A percentile compares a stretch with the other conserved stretches of the same genome.
Evolutionary conservation across 2,329 filamentous ascomycete species (phyloP).

Genomic region (Colletotrichum caudatum): DNA sequence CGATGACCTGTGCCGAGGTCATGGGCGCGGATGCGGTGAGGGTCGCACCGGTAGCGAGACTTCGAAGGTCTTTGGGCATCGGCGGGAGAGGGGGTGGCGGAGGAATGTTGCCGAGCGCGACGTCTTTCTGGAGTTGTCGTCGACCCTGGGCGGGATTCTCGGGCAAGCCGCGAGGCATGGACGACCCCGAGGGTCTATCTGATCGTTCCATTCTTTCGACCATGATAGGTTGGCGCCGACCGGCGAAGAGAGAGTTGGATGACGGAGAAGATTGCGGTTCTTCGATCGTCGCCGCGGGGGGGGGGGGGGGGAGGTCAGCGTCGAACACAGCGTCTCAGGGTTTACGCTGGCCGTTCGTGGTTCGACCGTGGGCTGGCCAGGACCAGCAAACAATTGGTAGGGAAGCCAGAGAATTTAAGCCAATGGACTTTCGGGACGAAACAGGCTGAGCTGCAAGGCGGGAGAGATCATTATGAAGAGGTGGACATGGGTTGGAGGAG

Average conservation of each 20-base stretch:
- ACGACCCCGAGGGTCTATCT: slow-evolving; percentile 45
- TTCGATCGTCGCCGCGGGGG: slow-evolving; percentile 23
- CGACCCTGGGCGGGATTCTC: slow-evolving; percentile 56
- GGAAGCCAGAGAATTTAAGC: slow-evolving; percentile 39
- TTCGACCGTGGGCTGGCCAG: slow-evolving; percentile 36
- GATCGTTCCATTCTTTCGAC: slow-evolving; percentile 41
- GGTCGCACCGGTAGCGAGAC: slow-evolving; percentile 59
- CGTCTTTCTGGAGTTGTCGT: slow-evolving; percentile 53
- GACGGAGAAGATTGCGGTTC: neutral
- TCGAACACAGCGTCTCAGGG: slow-evolving; percentile 41
- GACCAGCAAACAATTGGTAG: slow-evolving; percentile 34
- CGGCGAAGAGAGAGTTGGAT: slow-evolving; percentile 8
- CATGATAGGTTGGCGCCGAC: slow-evolving; percentile 32
- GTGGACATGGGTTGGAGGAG: slow-evolving; percentile 36
- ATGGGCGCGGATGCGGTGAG: slow-evolving; percentile 65
- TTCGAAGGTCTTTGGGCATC: slow-evolving; percentile 59
- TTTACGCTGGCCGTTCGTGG: slow-evolving; percentile 26
- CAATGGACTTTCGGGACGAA: slow-evolving; percentile 38
- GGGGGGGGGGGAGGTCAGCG: slow-evolving; percentile 23
- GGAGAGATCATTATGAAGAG: slow-evolving; percentile 40
- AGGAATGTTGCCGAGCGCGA: slow-evolving; percentile 55
- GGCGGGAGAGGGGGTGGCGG: slow-evolving; percentile 58
- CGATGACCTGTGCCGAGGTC: slow-evolving; percentile 73
- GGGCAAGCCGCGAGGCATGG: slow-evolving; percentile 54
- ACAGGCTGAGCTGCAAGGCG: slow-evolving; percentile 36